These are phyloP conservation scores for Claviceps capensis DNA, from an alignment of 2,329 filamentous ascomycete genomes.

Conservation along the genomic window DNA sequence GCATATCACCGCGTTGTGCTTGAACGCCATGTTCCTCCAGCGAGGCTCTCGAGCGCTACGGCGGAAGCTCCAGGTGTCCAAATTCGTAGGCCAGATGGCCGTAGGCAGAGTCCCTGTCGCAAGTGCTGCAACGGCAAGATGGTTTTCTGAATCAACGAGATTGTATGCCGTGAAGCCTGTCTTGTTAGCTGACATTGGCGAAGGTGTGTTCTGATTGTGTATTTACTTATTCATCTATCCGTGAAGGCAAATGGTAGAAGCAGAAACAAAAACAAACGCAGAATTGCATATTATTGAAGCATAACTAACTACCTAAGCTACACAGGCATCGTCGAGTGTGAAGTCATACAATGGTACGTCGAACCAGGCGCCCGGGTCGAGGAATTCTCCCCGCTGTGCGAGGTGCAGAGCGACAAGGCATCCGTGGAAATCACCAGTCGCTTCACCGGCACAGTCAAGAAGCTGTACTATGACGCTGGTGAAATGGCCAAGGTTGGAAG, in stretches of 20 bases:
- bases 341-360: conserved; percentile 99
- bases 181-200: conserved; percentile 71
- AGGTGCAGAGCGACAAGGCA: conserved; percentile 97
- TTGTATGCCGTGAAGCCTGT: conserved; percentile 60
- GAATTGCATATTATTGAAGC: too few relatives aligned
- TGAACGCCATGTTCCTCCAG: conserved; percentile 38
- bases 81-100: conserved; percentile 22
- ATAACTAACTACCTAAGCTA: too few relatives aligned
- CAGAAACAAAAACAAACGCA: too few relatives aligned
- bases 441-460: conserved; percentile 91
- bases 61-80: conserved; percentile 36
- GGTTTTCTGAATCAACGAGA: conserved; percentile 36
- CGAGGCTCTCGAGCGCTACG: conserved; percentile 35
- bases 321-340: conserved; percentile 88
- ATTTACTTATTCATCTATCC: too few relatives aligned
- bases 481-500: conserved; percentile 95
- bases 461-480: conserved; percentile 86
- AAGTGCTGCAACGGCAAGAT: conserved; percentile 21
- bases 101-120: conserved; percentile 16
- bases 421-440: conserved; percentile 84
- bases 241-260: too few relatives aligned
- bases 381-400: conserved; percentile 94
- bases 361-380: conserved; percentile 90
- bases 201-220: conserved; percentile 39
- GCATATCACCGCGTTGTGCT: neutral